Evolutionary conservation across 2,329 filamentous ascomycete species (phyloP), one percentile per base, ranked within the genome.

Genomic region (Chalara sp.): DNA sequence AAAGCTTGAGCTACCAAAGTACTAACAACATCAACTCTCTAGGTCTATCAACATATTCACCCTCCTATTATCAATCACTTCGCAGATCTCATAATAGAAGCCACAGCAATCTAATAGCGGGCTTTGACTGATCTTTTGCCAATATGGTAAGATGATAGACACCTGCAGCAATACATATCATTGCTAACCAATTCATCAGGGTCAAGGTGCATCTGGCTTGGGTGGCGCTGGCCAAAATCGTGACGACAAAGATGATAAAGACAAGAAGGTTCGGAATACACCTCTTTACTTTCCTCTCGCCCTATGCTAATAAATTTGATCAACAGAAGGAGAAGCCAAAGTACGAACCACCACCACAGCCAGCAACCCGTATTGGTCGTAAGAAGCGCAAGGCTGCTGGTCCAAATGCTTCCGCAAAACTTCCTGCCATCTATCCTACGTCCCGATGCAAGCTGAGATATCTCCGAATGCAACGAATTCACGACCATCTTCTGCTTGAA

Each of bases 341-440:
- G 87, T 99, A 99, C 78, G 93, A 99, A 73, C 93, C 93, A 58
- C 93, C 93, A 61, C 93, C 93, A 71, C 86, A 92, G 66, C 93
- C 93, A 57, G 99, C 93, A 56, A 97, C 93, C 60, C 89, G 93
- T 69, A 86, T 99, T 68, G 93, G 93, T 55, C 89, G 92, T 67
- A 96, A 95, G 86, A 99, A 99, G 87, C 92, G 91, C 80, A 96
- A 89, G 84, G 81, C 83, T 46, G 90, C 87, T 53, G 93, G 93
- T 48, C 90, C 89, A 56, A 96, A 92, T 70, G 91, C 93, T 47
- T 89, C 93, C 13, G 89, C 92, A 52, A 99, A 99, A 74, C 85
- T 99, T 30, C 93, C 93, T 32, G 83, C 89, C 61, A 84, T 99
- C 68, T 96, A 89, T 69, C 93, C 93, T 51, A 97, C 91, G 47